Evolutionary conservation across 2,329 filamentous ascomycete species (phyloP), one percentile per base, ranked within the genome.

Genomic region (Colletotrichum sp.): DNA sequence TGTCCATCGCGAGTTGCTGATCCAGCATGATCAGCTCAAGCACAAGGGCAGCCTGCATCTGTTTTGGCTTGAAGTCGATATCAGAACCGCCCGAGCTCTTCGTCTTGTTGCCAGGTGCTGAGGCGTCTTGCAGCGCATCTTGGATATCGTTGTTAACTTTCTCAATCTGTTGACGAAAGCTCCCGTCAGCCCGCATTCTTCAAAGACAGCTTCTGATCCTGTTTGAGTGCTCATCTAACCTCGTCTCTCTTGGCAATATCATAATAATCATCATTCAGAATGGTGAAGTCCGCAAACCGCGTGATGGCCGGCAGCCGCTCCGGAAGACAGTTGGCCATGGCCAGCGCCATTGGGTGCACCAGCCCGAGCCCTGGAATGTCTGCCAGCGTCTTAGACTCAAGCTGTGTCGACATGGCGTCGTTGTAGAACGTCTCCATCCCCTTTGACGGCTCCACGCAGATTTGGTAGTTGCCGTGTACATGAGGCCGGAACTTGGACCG

Each of bases 111-210:
- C 43, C 43, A 21, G 43, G 18, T 0, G 11, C n/a, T 0, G 43
- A 51, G 43, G n/a, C 43, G n/a, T 21, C 43, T 51, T 51, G 43
- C 11, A 51, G 43, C 43, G 43, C n/a, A 13, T 51, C 0, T 51
- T 51, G 43, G 11, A 51, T 51, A 51, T 21, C n/a, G 21, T 0
- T 21, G 1, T 51, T 51, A 18, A 51, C n/a, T 21, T 51, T 51
- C 43, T 51, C 43, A 21, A 51, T 51, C 43, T 51, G n/a, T 51
- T 1, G 2, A 51, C 6, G 21, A 51, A 21, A 33, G 31, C 11
- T 1, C 43, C 5, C n/a, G n/a, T 51, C 4, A 51, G 43, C 13
- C 6, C 11, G 0, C 43, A 21, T 0, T 21, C 13, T 21, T 4
- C n/a, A 51, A 51, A 51, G 11, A 21, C 43, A 21, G 2, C 11